phyloP scores from a whole-genome alignment of 768 basidiomycete genomes.

The Kwoniella pini region DNA sequence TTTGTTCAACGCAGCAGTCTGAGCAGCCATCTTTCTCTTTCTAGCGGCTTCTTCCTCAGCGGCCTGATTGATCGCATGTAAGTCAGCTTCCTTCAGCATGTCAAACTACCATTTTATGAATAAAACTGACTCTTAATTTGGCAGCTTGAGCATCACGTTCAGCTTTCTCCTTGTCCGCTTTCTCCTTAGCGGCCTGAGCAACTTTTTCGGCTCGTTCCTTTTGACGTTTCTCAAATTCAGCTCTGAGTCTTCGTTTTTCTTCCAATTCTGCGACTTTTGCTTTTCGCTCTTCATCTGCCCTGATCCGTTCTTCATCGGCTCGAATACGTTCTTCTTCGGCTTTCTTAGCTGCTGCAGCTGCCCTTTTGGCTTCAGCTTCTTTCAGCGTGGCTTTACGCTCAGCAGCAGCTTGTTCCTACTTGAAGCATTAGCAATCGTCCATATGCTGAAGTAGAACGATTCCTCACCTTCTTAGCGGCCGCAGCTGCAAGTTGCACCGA shows the following conservation, averaged over 20 bases:
- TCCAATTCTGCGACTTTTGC: conserved; percentile 64
- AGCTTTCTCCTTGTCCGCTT: conserved; percentile 38
- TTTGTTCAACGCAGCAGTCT: conserved; percentile 25
- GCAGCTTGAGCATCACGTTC: conserved; percentile 26
- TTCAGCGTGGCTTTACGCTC: conserved; percentile 74
- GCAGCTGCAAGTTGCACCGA: conserved; percentile 77
- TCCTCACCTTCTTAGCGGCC: conserved; percentile 81
- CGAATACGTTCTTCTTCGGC: conserved; percentile 61
- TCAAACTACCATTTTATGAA: not conserved
- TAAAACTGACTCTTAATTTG: conserved; percentile 30
- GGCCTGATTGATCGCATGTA: conserved; percentile 11
- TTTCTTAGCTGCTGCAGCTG: conserved; percentile 71
- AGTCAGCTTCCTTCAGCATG: not conserved
- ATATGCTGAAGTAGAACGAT: too few species aligned
- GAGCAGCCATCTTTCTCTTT: conserved; percentile 39
- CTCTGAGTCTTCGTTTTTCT: conserved; percentile 26
- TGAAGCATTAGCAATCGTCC: not conserved
- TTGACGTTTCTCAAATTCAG: conserved; percentile 23
- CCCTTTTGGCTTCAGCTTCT: conserved; percentile 77
- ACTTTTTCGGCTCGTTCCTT: conserved; percentile 27
- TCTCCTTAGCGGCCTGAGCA: conserved; percentile 31
- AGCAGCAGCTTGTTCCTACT: conserved; percentile 82
- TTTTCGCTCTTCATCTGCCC: conserved; percentile 29
- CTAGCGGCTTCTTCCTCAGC: conserved; percentile 35
- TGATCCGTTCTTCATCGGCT: conserved; percentile 24